A percentile compares a stretch with the other conserved stretches of the same genome.
Conservation (phyloP, 2,329 filamentous ascomycete genomes). For the Phaeosphaeriaceae sp. region DNA sequence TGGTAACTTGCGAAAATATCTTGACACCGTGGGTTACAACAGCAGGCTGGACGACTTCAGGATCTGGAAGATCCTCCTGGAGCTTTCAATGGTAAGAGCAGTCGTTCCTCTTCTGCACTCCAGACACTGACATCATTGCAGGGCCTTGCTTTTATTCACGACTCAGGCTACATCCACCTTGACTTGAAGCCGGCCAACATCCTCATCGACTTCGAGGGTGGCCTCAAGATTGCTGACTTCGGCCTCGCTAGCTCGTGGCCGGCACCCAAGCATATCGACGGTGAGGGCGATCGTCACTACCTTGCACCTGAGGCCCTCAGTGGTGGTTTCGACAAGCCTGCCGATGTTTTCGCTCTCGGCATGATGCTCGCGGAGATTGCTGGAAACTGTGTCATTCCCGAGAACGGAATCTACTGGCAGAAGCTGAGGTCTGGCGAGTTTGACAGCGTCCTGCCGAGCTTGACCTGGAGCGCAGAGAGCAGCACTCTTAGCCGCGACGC, state of each 20-base stretch:
- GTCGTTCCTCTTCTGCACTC: neutral
- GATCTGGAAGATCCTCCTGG: slow-evolving; percentile 96
- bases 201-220: slow-evolving; percentile 80
- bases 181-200: slow-evolving; percentile 88
- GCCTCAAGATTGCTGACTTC: slow-evolving; percentile 86
- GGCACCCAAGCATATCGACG: slow-evolving; percentile 76
- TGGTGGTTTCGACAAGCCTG: slow-evolving; percentile 86
- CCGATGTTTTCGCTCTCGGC: slow-evolving; percentile 92
- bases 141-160: slow-evolving; percentile 90
- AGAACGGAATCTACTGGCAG: slow-evolving; percentile 91
- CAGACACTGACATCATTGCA: slow-evolving; percentile 51
- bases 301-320: slow-evolving; percentile 91
- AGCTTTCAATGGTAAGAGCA: slow-evolving; percentile 76
- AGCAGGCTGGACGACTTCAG: slow-evolving; percentile 94
- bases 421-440: slow-evolving; percentile 88
- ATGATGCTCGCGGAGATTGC: slow-evolving; percentile 95
- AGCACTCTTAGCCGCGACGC: slow-evolving; percentile 73
- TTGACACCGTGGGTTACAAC: slow-evolving; percentile 80
- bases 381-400: slow-evolving; percentile 90
- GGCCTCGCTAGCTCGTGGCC: slow-evolving; percentile 83
- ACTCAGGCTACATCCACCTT: slow-evolving; percentile 83
- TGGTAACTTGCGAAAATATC: slow-evolving; percentile 85
- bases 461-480: slow-evolving; percentile 80
- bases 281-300: slow-evolving; percentile 95
- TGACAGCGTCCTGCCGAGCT: slow-evolving; percentile 78